Conservation (phyloP, 495 filamentous ascomycete species). For the Glutinoglossum americanum region DNA sequence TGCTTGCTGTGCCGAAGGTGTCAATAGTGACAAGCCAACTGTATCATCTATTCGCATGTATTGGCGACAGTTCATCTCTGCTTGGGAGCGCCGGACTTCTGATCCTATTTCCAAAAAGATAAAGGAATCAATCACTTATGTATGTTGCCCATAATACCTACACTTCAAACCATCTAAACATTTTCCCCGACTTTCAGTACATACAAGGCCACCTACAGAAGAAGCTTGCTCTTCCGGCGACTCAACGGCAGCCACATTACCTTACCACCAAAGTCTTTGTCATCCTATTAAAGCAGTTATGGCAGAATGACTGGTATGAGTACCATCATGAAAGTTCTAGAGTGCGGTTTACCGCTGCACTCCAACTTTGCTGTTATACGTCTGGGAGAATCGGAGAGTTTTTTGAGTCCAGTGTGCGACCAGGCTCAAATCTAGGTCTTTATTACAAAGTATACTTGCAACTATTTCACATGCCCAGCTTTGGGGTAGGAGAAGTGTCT, state of each 20-base stretch:
- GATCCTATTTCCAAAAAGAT: not conserved
- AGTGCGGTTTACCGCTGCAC: not conserved
- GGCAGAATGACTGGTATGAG: slow-evolving; percentile 1
- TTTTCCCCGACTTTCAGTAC: not conserved
- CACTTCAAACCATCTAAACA: not conserved
- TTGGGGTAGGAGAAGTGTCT: no score
- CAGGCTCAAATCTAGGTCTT: not conserved
- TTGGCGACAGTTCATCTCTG: not conserved
- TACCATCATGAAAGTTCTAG: slow-evolving; percentile 1
- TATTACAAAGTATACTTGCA: slow-evolving; percentile 2
- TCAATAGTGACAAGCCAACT: not conserved
- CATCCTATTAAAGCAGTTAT: slow-evolving; percentile 1
- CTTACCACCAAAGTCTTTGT: not conserved
- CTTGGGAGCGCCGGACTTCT: not conserved
- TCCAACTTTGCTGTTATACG: not conserved
- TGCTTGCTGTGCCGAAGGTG: not conserved
- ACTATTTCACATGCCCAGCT: not conserved
- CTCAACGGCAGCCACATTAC: not conserved
- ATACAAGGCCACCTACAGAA: not conserved
- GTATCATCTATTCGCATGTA: not conserved
- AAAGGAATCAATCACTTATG: not conserved
- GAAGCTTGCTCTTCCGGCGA: not conserved
- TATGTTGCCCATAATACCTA: not conserved
- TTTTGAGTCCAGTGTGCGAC: not conserved
- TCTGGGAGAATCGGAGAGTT: slow-evolving; percentile 2